These are phyloP conservation scores for Phtheirospermum japonicum DNA, from an alignment of 257 asterid species.

Conservation along the genomic window DNA sequence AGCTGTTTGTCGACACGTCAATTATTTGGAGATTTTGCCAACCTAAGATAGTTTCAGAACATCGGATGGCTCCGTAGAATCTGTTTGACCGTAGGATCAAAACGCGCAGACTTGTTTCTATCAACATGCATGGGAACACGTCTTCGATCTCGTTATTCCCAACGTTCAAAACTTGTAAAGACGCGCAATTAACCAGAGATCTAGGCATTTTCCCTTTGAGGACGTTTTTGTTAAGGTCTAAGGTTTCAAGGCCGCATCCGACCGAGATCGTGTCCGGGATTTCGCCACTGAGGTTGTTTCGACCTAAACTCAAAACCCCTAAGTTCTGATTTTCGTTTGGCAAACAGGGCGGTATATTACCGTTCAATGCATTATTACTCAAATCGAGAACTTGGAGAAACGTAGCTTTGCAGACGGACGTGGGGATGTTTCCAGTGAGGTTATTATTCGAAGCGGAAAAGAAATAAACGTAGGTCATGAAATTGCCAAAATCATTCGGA, in stretches of 20 bases:
- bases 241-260: too few relatives aligned
- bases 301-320: constrained; percentile 36
- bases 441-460: constrained; percentile 34
- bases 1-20: constrained; percentile 29
- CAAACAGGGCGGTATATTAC: too few relatives aligned
- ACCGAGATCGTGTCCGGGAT: too few relatives aligned
- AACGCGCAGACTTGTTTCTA: too few relatives aligned
- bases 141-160: too few relatives aligned
- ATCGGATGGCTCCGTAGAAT: constrained; percentile 31
- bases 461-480: constrained; percentile 3
- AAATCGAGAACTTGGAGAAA: too few relatives aligned
- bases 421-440: constrained; percentile 28
- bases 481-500: constrained; percentile 5
- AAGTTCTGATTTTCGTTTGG: neutral
- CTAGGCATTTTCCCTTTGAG: too few relatives aligned
- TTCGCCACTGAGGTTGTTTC: constrained; percentile 22
- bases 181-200: constrained; percentile 41
- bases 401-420: too few relatives aligned
- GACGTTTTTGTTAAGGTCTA: too few relatives aligned
- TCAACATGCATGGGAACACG: too few relatives aligned
- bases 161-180: neutral
- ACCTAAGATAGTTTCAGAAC: constrained; percentile 11
- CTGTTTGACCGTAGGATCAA: constrained; percentile 33
- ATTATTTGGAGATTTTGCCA: constrained; percentile 31
- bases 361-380: too few relatives aligned